Conservation (phyloP, 257 asterid genomes). For the Salvia rosmarinus region DNA sequence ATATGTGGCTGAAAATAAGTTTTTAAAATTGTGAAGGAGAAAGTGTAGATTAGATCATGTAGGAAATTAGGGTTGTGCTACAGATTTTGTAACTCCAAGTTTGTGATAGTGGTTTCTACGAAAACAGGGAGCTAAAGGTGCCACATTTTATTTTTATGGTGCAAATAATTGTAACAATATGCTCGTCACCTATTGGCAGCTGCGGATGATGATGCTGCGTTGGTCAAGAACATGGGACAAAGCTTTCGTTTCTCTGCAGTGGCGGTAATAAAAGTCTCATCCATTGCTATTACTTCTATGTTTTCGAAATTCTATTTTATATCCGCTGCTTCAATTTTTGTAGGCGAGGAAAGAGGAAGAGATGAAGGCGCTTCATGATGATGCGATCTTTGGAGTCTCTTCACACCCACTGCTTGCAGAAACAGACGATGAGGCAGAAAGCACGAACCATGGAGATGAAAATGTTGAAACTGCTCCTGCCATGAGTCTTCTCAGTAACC, state of each 20-base stretch:
- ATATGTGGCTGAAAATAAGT: background rate
- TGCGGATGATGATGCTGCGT: constrained; percentile 75
- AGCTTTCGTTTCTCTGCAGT: constrained; percentile 86
- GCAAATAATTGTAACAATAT: background rate
- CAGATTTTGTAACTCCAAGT: background rate
- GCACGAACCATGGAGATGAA: constrained; percentile 29
- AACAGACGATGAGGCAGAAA: constrained; percentile 46
- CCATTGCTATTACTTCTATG: background rate
- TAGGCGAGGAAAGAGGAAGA: constrained; percentile 74
- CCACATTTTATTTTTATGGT: background rate
- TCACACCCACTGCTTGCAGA: constrained; percentile 42
- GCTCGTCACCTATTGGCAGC: constrained; percentile 46
- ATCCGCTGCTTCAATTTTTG: constrained; percentile 5
- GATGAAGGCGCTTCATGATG: constrained; percentile 76
- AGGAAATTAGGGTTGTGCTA: background rate
- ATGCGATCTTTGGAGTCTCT: constrained; percentile 84
- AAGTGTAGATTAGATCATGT: constrained; percentile 17
- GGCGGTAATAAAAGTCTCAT: constrained; percentile 50
- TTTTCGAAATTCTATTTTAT: constrained; percentile 1
- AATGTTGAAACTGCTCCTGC: constrained; percentile 39
- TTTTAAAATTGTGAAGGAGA: background rate
- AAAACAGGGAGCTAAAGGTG: background rate
- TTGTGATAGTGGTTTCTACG: background rate
- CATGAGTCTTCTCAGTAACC: constrained; percentile 62
- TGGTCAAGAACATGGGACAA: constrained; percentile 83